Evolutionary conservation across 495 filamentous ascomycete species (phyloP).

Genomic region (Daldinia caldariorum): DNA sequence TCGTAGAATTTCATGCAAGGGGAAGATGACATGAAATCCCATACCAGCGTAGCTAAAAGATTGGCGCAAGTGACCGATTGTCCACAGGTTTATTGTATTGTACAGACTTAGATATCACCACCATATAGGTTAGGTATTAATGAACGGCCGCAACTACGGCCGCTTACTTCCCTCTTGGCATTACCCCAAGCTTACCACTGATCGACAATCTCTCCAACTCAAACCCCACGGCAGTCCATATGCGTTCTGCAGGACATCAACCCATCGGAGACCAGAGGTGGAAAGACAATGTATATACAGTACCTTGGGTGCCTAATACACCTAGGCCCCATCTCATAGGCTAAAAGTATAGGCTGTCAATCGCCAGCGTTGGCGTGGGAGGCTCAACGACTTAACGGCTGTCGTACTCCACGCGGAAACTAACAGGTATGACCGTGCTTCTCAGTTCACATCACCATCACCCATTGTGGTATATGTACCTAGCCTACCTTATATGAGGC

Average conservation of each 20-base stretch:
- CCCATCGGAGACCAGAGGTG: conserved; percentile 17
- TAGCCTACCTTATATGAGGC: background rate
- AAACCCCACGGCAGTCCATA: conserved; percentile 28
- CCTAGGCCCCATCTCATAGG: background rate
- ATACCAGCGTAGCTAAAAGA: background rate
- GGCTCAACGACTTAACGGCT: background rate
- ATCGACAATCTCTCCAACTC: conserved; percentile 30
- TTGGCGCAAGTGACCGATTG: background rate
- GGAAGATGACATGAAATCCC: background rate
- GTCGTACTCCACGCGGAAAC: background rate
- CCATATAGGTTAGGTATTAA: background rate
- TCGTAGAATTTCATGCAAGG: background rate
- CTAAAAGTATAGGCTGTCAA: background rate
- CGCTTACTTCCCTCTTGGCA: conserved; percentile 26
- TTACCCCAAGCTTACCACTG: conserved; percentile 34
- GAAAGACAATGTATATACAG: background rate
- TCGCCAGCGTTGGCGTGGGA: background rate
- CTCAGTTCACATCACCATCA: background rate
- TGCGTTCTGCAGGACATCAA: conserved; percentile 32
- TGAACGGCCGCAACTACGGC: background rate
- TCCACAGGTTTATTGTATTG: background rate
- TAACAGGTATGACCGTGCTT: background rate
- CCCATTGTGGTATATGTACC: background rate
- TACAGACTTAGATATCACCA: background rate
- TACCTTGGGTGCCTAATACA: background rate